Evolutionary conservation across 1,284 basidiomycete genomes (phyloP).

Genomic region (Marasmius tenuissimus): DNA sequence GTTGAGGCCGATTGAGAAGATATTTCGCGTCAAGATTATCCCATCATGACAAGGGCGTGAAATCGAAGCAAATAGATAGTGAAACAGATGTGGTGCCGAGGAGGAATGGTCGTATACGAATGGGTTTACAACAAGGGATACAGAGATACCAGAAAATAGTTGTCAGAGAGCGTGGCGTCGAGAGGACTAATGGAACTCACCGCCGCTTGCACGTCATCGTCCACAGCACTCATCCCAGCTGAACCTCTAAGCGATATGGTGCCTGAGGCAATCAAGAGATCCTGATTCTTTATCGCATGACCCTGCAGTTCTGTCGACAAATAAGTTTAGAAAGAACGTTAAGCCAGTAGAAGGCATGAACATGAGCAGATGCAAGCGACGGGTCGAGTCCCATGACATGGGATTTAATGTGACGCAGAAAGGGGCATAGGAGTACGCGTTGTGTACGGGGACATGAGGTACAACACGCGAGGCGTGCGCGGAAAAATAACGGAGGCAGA

Average conservation of each 20-base stretch:
- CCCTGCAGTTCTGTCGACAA: conserved; percentile 76
- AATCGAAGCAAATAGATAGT: conserved; percentile 2
- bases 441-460: conserved; percentile 12
- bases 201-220: conserved; percentile 83
- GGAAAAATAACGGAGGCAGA: conserved; percentile 17
- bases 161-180: background rate
- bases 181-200: conserved; percentile 28
- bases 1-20: background rate
- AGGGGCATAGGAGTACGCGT: conserved; percentile 15
- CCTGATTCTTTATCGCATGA: conserved; percentile 93
- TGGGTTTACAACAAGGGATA: background rate
- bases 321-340: conserved; percentile 16
- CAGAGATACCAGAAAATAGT: background rate
- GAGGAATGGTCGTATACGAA: background rate
- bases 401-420: conserved; percentile 12
- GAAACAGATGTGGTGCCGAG: background rate
- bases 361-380: conserved; percentile 16
- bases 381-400: conserved; percentile 12
- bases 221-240: conserved; percentile 77
- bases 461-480: conserved; percentile 6
- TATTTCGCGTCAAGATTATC: background rate
- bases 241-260: conserved; percentile 79
- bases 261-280: conserved; percentile 84
- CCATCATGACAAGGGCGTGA: background rate
- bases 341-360: conserved; percentile 1